These are phyloP conservation scores for Verticillium dahliae DNA, from an alignment of 2,329 filamentous ascomycete species.

Conservation along the genomic window DNA sequence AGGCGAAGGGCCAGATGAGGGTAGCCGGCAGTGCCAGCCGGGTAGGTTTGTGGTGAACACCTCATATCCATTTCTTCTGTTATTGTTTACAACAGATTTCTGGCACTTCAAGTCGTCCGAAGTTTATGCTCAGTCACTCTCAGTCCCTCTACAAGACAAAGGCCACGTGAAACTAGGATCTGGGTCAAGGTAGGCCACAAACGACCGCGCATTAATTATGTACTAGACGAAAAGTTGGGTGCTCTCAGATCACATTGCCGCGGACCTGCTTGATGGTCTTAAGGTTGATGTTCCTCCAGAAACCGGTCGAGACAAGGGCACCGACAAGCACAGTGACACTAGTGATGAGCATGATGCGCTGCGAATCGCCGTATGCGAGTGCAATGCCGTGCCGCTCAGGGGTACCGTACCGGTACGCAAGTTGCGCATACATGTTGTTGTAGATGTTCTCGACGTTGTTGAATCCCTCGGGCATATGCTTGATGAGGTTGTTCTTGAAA, in stretches of 20 bases:
- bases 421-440: constrained; percentile 43
- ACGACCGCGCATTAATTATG: background rate
- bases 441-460: constrained; percentile 36
- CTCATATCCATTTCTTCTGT: too few relatives aligned
- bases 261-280: constrained; percentile 34
- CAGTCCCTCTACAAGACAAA: too few relatives aligned
- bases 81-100: too few relatives aligned
- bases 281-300: constrained; percentile 49
- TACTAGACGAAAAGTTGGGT: background rate
- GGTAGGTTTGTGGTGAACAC: constrained; percentile 5
- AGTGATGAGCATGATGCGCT: constrained; percentile 44
- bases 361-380: constrained; percentile 49
- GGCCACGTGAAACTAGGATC: too few relatives aligned
- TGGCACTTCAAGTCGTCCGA: too few relatives aligned
- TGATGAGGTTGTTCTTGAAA: constrained; percentile 30
- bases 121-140: too few relatives aligned
- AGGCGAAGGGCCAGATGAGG: constrained; percentile 53
- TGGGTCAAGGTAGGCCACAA: too few relatives aligned
- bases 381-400: constrained; percentile 50
- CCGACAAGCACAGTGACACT: constrained; percentile 35
- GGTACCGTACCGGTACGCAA: constrained; percentile 43
- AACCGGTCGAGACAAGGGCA: constrained; percentile 28
- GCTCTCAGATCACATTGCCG: constrained; percentile 25
- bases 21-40: constrained; percentile 31
- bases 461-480: background rate